Conservation (phyloP, 352 stramenopile species). For the Saprolegnia parasitica region DNA sequence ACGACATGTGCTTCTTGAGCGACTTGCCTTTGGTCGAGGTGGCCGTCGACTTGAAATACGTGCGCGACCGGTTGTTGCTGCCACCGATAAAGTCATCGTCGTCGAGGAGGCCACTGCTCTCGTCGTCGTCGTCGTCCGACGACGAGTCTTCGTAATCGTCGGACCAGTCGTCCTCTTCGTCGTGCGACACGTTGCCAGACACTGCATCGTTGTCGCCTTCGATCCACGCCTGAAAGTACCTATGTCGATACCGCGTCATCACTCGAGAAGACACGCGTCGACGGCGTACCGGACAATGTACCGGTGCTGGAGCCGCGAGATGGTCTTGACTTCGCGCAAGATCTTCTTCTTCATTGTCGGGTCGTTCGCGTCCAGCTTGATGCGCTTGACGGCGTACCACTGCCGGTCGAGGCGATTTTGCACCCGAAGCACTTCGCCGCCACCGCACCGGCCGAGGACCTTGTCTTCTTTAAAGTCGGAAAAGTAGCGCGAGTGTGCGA, state of each 20-base stretch:
- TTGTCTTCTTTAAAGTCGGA: conserved; percentile 83
- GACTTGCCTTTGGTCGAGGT: neutral
- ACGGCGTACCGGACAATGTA: conserved; percentile 92
- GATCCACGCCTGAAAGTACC: conserved; percentile 78
- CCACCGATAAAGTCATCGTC: conserved; percentile 2
- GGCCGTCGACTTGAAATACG: neutral
- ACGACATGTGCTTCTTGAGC: conserved; percentile 1
- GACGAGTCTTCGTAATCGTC: conserved; percentile 47
- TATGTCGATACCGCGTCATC: neutral
- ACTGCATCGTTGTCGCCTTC: conserved; percentile 51
- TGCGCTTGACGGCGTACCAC: conserved; percentile 82
- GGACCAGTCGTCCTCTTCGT: conserved; percentile 74
- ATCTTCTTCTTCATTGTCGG: conserved; percentile 94
- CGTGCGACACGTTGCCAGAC: conserved; percentile 11
- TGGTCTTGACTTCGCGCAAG: conserved; percentile 92
- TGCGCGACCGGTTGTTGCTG: neutral
- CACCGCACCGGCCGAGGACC: conserved; percentile 70
- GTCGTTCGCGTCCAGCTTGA: conserved; percentile 80
- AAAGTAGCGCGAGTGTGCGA: conserved; percentile 71
- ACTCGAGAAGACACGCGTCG: neutral
- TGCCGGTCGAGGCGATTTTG: conserved; percentile 77
- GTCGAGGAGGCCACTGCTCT: conserved; percentile 4
- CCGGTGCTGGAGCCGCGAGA: conserved; percentile 94
- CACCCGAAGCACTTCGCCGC: conserved; percentile 80
- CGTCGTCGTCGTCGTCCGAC: conserved; percentile 47